A percentile compares a stretch with the other conserved stretches of the same genome.
Evolutionary conservation across 257 asterid genomes (phyloP).

Genomic region (Rauvolfia tetraphylla): DNA sequence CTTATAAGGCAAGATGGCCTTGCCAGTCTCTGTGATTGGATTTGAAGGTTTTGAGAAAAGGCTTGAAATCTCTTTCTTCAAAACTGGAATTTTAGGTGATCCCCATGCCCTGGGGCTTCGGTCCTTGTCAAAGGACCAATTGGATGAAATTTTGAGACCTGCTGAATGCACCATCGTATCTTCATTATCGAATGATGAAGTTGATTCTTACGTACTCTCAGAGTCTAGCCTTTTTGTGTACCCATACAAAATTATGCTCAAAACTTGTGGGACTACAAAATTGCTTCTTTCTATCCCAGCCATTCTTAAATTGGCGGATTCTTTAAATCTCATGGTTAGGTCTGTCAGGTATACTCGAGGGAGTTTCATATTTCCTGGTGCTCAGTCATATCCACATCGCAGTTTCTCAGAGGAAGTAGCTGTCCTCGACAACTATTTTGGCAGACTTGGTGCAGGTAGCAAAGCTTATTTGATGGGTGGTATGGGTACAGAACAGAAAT

Average conservation of each 20-base stretch:
- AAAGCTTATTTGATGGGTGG: slow-evolving; percentile 60
- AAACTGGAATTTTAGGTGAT: slow-evolving; percentile 45
- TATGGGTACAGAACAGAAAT: slow-evolving; percentile 46
- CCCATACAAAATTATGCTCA: slow-evolving; percentile 63
- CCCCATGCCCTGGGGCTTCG: slow-evolving; percentile 56
- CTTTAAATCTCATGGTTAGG: slow-evolving; percentile 41
- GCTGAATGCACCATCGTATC: slow-evolving; percentile 86
- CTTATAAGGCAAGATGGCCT: slow-evolving; percentile 41
- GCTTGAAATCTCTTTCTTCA: slow-evolving; percentile 62
- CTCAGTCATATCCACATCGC: slow-evolving; percentile 79
- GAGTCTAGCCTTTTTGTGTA: slow-evolving; percentile 88
- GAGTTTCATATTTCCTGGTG: slow-evolving; percentile 68
- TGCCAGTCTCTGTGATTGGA: slow-evolving; percentile 64
- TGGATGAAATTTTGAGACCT: slow-evolving; percentile 65
- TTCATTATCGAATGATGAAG: slow-evolving; percentile 56
- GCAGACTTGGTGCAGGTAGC: slow-evolving; percentile 53
- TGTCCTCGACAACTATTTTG: slow-evolving; percentile 54
- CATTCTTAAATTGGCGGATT: slow-evolving; percentile 44
- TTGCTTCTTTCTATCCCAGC: slow-evolving; percentile 74
- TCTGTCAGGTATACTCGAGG: slow-evolving; percentile 76
- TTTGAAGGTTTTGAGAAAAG: slow-evolving; percentile 86
- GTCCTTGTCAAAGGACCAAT: slow-evolving; percentile 49
- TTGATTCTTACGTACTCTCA: slow-evolving; percentile 75
- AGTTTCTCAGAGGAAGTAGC: slow-evolving; percentile 67
- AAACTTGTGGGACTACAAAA: slow-evolving; percentile 88